Evolutionary conservation across 345 rosid genomes (phyloP), one percentile per base, ranked within the genome.

Genomic region (Viola odorata): DNA sequence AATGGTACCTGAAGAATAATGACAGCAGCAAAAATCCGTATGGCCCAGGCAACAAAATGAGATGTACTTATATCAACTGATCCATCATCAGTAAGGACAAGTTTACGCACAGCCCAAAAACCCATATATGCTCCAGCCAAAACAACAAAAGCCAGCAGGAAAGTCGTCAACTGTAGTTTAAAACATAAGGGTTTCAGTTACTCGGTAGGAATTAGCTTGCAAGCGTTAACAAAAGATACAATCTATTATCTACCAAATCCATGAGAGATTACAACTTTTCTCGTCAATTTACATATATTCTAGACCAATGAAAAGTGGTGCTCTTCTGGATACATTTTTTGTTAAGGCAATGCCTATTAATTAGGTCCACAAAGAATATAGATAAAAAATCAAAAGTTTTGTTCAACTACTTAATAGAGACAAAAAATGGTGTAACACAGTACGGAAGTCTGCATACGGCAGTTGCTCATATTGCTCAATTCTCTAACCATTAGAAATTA

Each of bases 51-150:
- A 60, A 92, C 96, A 61, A 89, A 89, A 55, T 66, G 45, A 54
- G 97, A 73, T 12, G 94, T 89, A 76, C 82, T 79, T 47, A 69
- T 52, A 71, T 92, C 97, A 75, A 92, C 65, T 23, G 86, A 80
- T 51, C 98, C 98, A 68, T 92, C 98, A 75, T 84, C 90, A 1
- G 91, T 67, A 51, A 92, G 75, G 69, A 92, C 85, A 58, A 92
- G 80, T 68, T 87, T 89, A 62, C 79, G 84, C 58, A 87, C 96
- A 59, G 84, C 89, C 96, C 96, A 87, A 74, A 89, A 92, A 68
- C 96, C 98, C 78, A 92, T 72, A 88, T 91, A 89, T 47, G 98
- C 98, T 78, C 98, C 98, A 69, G 82, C 79, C 50, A 92, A 66
- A 60, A 81, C 76, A 47, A 92, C 58, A 80, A 87, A 89, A 61